Conservation (phyloP, 495 filamentous ascomycete genomes). For the Penicillium cataractarum region DNA sequence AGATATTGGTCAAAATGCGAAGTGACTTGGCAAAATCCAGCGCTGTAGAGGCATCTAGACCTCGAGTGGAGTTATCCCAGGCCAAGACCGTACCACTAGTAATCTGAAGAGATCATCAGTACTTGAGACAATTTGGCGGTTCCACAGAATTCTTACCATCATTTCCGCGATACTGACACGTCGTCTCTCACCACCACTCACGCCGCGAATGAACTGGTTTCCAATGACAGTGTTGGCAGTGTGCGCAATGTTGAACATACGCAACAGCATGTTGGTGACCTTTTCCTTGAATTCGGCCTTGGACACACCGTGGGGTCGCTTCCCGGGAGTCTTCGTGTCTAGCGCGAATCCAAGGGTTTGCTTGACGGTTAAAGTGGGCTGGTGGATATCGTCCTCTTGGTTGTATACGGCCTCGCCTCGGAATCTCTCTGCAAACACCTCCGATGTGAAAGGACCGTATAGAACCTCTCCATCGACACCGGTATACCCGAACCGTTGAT, state of each 20-base stretch:
- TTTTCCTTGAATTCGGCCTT: slow-evolving; percentile 71
- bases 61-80: slow-evolving; percentile 87
- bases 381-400: slow-evolving; percentile 80
- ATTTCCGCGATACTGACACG: slow-evolving; percentile 57
- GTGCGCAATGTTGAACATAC: slow-evolving; percentile 88
- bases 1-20: slow-evolving; percentile 76
- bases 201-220: slow-evolving; percentile 76
- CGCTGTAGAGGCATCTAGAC: slow-evolving; percentile 81
- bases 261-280: slow-evolving; percentile 70
- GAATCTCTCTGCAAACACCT: slow-evolving; percentile 65
- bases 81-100: slow-evolving; percentile 72
- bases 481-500: slow-evolving; percentile 80
- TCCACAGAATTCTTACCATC: too few species aligned
- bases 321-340: slow-evolving; percentile 78
- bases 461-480: slow-evolving; percentile 74
- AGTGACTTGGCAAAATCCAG: slow-evolving; percentile 73
- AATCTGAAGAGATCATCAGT: slow-evolving; percentile 20
- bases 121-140: too few species aligned
- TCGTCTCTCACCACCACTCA: slow-evolving; percentile 83
- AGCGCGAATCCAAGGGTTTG: slow-evolving; percentile 83
- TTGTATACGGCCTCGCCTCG: slow-evolving; percentile 87
- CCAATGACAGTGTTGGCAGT: slow-evolving; percentile 81
- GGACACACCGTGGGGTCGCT: slow-evolving; percentile 66
- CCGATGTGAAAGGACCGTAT: slow-evolving; percentile 72
- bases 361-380: slow-evolving; percentile 79